A percentile compares a stretch with the other conserved stretches of the same genome.
phyloP scores from a whole-genome alignment of 148 eudicot species.

The Cornus suecica region DNA sequence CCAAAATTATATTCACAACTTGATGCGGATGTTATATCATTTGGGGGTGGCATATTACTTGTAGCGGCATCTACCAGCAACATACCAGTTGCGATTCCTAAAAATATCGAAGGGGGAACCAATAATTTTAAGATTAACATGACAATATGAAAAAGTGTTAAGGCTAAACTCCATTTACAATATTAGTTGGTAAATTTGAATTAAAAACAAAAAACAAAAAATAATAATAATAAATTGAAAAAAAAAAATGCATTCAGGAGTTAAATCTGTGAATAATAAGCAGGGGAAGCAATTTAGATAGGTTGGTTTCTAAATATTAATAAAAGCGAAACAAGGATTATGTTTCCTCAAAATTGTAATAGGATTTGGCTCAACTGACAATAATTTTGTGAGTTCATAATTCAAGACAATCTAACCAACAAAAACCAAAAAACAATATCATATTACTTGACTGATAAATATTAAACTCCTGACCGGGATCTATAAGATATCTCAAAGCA shows the following conservation, averaged over 20 bases:
- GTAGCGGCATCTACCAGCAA: neutral
- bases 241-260: no score
- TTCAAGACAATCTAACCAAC: neutral
- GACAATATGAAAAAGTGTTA: neutral
- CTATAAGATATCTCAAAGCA: neutral
- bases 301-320: neutral
- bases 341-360: neutral
- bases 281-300: neutral
- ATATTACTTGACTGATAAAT: neutral
- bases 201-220: no score
- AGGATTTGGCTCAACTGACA: neutral
- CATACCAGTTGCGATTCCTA: neutral
- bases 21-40: neutral
- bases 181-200: no score
- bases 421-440: neutral
- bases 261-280: no score
- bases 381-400: neutral
- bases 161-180: no score
- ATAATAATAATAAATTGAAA: no score
- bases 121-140: no score
- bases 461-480: neutral
- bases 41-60: no score
- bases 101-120: no score
- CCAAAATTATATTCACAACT: neutral
- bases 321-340: no score